Evolutionary conservation across 805 yeast species (phyloP).

Genomic region (Saccharomycopsis javanensis): DNA sequence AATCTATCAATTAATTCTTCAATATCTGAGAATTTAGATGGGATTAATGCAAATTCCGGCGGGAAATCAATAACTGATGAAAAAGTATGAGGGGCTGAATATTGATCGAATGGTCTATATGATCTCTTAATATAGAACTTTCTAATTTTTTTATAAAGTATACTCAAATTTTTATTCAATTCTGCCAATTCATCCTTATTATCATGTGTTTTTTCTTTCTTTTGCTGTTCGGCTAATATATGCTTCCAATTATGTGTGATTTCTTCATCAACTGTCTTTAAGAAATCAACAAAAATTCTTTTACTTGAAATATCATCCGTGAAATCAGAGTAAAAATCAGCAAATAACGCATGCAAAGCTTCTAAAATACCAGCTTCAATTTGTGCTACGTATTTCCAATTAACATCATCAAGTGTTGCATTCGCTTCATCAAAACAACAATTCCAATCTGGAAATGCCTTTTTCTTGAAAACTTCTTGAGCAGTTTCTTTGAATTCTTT

Average conservation of each 20-base stretch:
- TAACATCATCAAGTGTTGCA: constrained; percentile 31
- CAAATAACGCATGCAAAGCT: constrained; percentile 59
- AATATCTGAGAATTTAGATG: constrained; percentile 33
- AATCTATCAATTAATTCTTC: constrained; percentile 53
- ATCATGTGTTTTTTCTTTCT: constrained; percentile 8
- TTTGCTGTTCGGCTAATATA: constrained; percentile 24
- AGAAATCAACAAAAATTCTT: constrained; percentile 48
- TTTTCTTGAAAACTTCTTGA: constrained; percentile 23
- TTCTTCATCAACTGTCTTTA: constrained; percentile 61
- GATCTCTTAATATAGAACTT: constrained; percentile 60
- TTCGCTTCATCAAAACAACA: constrained; percentile 22
- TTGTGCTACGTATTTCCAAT: constrained; percentile 59
- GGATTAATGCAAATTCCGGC: constrained; percentile 36
- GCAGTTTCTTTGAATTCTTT: constrained; percentile 21
- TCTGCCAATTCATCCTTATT: constrained; percentile 24
- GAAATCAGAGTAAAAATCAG: constrained; percentile 67
- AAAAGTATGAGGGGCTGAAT: constrained; percentile 31
- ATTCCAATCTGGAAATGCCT: constrained; percentile 54
- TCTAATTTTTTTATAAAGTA: constrained; percentile 54
- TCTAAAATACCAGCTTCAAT: constrained; percentile 78
- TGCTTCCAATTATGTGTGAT: constrained; percentile 42
- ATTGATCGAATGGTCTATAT: constrained; percentile 49
- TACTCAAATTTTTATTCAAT: constrained; percentile 26
- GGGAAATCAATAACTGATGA: constrained; percentile 38
- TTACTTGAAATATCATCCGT: constrained; percentile 56